Evolutionary conservation across 2,329 filamentous ascomycete genomes (phyloP), one percentile per base, ranked within the genome.

Genomic region (Cordyceps pruinosa): DNA sequence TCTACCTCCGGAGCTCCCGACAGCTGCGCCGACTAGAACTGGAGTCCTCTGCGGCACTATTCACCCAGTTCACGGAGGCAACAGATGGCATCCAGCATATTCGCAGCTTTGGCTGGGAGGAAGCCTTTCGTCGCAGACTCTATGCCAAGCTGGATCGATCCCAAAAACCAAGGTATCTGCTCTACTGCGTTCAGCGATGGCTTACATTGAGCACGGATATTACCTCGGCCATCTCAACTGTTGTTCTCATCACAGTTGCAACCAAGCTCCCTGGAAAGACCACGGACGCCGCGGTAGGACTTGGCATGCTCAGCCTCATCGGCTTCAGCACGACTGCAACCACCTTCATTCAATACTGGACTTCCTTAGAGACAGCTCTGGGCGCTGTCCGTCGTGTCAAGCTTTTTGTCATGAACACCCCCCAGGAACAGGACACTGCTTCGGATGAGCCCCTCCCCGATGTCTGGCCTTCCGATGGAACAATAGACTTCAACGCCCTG

Each of bases 1-100:
- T 59, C 26, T 62, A 62, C 19, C 70, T 84, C 1, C 72, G 75
- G 5, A 82, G 79, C 1, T 82, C 80, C 0, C 74, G 80, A 0
- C 81, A 83, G 60, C 67, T 84, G 2, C 75, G 79, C 26, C 71
- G 77, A 15, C 64, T 83, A 21, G 80, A 83, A 49, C 68, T 83
- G 1, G 78, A 83, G 61, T 73, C 78, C 1, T 76, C 76, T 44
- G 72, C 79, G 0, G 75, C 73, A 0, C 68, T 83, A 0, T 76
- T 65, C 28, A 68, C 68, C 0, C 68, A 62, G 30, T 70, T 76
- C 15, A 58, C 75, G 4, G 73, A 76, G 59, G 69, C 71, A 0
- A 66, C 13, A 28, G 56, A 64, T 42, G 61, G 65, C 3, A 39
- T 67, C 3, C 60, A 61, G 7, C 66, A 63, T 1, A 65, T 68